A percentile compares a stretch with the other conserved stretches of the same genome.
Conservation (phyloP, 495 filamentous ascomycete species). For the Chaetomium cochliodes region DNA sequence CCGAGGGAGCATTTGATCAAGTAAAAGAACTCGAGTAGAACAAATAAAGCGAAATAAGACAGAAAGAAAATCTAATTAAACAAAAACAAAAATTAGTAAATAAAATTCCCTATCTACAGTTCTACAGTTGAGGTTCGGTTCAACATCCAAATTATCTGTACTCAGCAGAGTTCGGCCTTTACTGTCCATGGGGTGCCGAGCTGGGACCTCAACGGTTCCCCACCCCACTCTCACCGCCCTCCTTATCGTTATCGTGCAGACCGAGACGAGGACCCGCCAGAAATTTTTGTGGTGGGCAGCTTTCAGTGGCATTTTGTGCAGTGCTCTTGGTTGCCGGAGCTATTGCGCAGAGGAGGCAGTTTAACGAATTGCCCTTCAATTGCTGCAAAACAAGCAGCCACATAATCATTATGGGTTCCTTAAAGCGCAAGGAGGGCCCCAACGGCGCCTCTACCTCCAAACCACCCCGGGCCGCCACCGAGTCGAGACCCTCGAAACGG, state of each 20-base stretch:
- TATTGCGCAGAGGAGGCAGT: constrained; percentile 20
- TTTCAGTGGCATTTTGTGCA: constrained; percentile 17
- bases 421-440: constrained; percentile 51
- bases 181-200: no score
- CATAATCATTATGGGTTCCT: constrained; percentile 40
- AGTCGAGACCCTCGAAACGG: constrained; percentile 45
- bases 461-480: constrained; percentile 34
- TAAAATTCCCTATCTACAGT: no score
- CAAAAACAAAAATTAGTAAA: no score
- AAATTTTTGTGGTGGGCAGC: constrained; percentile 35
- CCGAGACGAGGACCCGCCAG: constrained; percentile 27
- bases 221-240: constrained; percentile 25
- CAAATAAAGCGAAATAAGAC: no score
- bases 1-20: no score
- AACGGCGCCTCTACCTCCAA: constrained; percentile 42
- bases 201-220: background rate
- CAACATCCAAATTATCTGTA: no score
- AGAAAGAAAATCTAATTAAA: no score
- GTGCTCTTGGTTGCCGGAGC: constrained; percentile 14
- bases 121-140: no score
- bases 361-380: constrained; percentile 26
- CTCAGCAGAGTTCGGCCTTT: no score
- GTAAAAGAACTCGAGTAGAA: no score
- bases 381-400: constrained; percentile 18
- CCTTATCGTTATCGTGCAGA: constrained; percentile 37